These are phyloP conservation scores for Serendipita vermifera DNA, from an alignment of 768 basidiomycete genomes.

Conservation along the genomic window DNA sequence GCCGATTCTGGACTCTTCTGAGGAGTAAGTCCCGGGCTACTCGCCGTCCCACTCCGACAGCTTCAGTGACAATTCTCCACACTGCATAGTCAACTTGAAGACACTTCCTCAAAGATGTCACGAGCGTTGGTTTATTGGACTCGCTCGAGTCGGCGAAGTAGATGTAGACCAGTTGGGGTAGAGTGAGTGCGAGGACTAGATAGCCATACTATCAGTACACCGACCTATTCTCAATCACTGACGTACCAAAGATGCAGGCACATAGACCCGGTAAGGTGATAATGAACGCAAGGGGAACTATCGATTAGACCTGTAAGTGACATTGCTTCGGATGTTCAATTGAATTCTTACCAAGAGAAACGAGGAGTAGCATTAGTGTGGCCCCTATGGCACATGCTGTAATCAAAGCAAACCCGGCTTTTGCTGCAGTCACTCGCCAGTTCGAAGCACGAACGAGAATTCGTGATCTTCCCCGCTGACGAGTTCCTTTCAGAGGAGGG, in stretches of 20 bases:
- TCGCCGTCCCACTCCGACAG: not conserved
- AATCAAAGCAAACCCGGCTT: too few relatives aligned
- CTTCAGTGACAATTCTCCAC: not conserved
- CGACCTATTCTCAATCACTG: too few relatives aligned
- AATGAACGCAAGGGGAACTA: not conserved
- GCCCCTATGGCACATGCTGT: too few relatives aligned
- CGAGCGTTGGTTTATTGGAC: not conserved
- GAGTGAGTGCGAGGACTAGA: not conserved
- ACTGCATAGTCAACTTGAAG: not conserved
- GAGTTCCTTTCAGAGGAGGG: too few relatives aligned
- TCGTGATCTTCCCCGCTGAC: too few relatives aligned
- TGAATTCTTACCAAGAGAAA: too few relatives aligned
- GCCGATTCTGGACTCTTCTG: not conserved
- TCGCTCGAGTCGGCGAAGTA: slow-evolving; percentile 3
- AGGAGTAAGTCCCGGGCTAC: not conserved
- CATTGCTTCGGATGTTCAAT: too few relatives aligned
- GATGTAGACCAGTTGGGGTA: not conserved
- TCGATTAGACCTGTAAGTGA: too few relatives aligned
- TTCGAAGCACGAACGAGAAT: too few relatives aligned
- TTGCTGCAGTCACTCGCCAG: too few relatives aligned
- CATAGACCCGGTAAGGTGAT: not conserved
- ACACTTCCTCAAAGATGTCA: not conserved
- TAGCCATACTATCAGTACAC: not conserved
- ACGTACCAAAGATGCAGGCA: not conserved
- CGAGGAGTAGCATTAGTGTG: too few relatives aligned